phyloP scores from a whole-genome alignment of 2,329 filamentous ascomycete genomes.

The Ophiostoma sp. region DNA sequence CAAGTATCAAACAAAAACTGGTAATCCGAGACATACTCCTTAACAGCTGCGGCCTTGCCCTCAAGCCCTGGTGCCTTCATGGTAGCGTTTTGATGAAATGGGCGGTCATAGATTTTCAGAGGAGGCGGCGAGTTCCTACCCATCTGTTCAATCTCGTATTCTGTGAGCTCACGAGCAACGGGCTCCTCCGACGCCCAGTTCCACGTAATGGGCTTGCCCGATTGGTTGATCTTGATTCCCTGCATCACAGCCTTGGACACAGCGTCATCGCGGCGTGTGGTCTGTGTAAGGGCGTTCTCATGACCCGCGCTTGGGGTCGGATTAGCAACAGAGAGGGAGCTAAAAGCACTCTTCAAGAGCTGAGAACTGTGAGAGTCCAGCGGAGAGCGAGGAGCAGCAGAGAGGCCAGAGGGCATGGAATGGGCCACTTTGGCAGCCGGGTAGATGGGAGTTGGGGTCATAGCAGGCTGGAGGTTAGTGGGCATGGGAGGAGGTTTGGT shows the following conservation, averaged over 20 bases:
- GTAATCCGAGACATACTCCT: background rate
- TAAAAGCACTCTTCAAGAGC: background rate
- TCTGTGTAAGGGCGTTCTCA: background rate
- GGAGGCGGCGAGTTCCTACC: background rate
- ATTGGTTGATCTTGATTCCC: slow-evolving; percentile 18
- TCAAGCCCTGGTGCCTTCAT: background rate
- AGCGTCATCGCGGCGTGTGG: background rate
- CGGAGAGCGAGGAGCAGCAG: background rate
- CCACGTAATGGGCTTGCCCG: slow-evolving; percentile 20
- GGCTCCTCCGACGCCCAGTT: slow-evolving; percentile 19
- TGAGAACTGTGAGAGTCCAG: background rate
- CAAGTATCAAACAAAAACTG: background rate
- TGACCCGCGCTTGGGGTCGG: background rate
- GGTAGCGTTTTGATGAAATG: background rate
- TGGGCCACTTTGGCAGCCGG: background rate
- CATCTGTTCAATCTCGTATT: slow-evolving; percentile 4
- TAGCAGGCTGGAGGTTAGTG: slow-evolving; percentile 6
- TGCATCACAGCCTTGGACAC: slow-evolving; percentile 15
- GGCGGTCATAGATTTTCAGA: background rate
- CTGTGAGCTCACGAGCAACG: slow-evolving; percentile 12
- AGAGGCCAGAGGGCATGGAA: background rate
- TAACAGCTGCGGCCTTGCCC: background rate
- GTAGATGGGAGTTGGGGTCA: background rate
- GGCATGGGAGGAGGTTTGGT: slow-evolving; percentile 5
- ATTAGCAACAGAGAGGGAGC: background rate